Conservation (phyloP, 2,329 filamentous ascomycete species). For the Pseudogymnoascus destructans region DNA sequence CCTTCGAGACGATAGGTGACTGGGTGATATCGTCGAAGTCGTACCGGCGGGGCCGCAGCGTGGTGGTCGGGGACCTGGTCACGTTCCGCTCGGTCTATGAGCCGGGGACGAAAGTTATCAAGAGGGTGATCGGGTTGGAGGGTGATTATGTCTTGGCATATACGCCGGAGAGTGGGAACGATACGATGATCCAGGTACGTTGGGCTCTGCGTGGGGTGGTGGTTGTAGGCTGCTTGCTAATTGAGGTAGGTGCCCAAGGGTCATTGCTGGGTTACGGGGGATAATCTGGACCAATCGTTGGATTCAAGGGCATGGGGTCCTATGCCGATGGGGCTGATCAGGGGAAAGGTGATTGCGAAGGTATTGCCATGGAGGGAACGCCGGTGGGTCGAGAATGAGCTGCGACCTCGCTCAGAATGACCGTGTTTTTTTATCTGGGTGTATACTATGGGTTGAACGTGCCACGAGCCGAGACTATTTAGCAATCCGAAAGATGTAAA, state of each 20-base stretch:
- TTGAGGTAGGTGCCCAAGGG: constrained; percentile 62
- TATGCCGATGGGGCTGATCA: constrained; percentile 70
- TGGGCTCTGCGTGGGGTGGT: not conserved
- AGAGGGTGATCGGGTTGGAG: constrained; percentile 39
- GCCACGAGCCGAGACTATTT: not conserved
- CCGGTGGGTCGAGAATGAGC: constrained; percentile 35
- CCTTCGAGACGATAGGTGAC: constrained; percentile 55
- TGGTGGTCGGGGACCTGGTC: constrained; percentile 74
- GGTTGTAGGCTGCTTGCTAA: constrained; percentile 12
- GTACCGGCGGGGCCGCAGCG: constrained; percentile 53
- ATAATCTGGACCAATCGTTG: constrained; percentile 71
- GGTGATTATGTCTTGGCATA: constrained; percentile 59
- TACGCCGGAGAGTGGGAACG: constrained; percentile 35
- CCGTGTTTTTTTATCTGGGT: not conserved
- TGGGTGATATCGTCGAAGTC: constrained; percentile 54
- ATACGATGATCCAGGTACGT: constrained; percentile 45
- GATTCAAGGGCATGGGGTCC: constrained; percentile 84
- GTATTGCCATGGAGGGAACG: constrained; percentile 38
- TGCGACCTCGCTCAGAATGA: constrained; percentile 22
- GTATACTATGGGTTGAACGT: not conserved
- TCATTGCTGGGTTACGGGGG: constrained; percentile 83
- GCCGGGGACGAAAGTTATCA: constrained; percentile 48
- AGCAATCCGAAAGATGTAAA: constrained; percentile 18
- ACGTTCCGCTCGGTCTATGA: constrained; percentile 63
- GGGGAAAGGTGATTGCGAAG: constrained; percentile 64